Percentiles rank a stretch among this genome's conserved stretches.
Conservation (phyloP, 1,284 basidiomycete genomes). For the Pterula multifida region DNA sequence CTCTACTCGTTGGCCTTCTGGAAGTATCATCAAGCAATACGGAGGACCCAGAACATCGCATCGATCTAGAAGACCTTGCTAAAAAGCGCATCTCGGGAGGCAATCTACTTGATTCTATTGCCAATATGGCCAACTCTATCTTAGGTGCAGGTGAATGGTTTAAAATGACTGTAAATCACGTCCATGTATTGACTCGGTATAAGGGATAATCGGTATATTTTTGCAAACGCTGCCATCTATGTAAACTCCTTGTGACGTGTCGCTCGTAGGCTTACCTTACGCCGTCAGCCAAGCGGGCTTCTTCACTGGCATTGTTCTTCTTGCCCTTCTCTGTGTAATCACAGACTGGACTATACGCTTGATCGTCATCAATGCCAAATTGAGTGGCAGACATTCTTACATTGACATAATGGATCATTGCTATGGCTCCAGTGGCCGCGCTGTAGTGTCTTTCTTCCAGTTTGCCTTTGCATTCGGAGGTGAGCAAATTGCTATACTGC, state of each 20-base stretch:
- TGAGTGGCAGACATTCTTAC: conserved; percentile 87
- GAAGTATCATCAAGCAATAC: conserved; percentile 5
- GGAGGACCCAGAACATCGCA: conserved; percentile 21
- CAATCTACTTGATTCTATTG: conserved; percentile 72
- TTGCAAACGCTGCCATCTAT: conserved; percentile 1
- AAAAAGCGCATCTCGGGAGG: conserved; percentile 63
- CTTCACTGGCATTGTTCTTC: conserved; percentile 72
- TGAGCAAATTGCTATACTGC: conserved; percentile 20
- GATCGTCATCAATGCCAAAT: conserved; percentile 91
- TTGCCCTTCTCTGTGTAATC: conserved; percentile 71
- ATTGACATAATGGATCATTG: conserved; percentile 96
- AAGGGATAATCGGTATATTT: conserved; percentile 73
- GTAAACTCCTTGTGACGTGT: conserved; percentile 4
- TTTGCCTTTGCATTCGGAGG: conserved; percentile 97
- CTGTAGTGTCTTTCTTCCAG: conserved; percentile 94
- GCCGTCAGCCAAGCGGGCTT: conserved; percentile 90
- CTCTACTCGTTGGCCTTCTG: conserved; percentile 51
- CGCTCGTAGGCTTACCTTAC: conserved; percentile 69
- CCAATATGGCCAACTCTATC: conserved; percentile 96
- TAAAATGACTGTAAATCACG: neutral
- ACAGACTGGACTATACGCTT: conserved; percentile 99
- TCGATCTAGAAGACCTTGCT: conserved; percentile 57
- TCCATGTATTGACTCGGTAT: conserved; percentile 6
- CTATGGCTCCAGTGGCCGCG: conserved; percentile 81
- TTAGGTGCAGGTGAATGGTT: conserved; percentile 71